Evolutionary conservation across 345 rosid species (phyloP), one percentile per base, ranked within the genome.

Genomic region (Acer campestre): DNA sequence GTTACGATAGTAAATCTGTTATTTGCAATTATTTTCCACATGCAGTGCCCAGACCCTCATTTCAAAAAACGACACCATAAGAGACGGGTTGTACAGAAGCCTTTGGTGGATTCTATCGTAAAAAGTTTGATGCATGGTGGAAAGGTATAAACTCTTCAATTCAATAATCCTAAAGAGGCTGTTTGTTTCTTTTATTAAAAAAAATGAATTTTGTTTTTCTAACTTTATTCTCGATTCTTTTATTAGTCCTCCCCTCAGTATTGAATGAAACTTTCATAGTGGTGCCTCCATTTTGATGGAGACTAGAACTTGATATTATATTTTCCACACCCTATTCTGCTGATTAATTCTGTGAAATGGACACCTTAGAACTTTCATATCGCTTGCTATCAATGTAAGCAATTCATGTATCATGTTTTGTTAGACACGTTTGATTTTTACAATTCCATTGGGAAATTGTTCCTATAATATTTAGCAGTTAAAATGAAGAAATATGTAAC

Each of bases 41-140:
- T 85, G 85, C 87, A 95, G 99, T 95, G 98, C 68, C 98, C 98
- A 7, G 98, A 95, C 78, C 99, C 99, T 66, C 97, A 95, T 88
- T 93, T 93, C 91, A 95, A 95, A 92, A 93, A 89, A 85, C 86
- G 89, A 76, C 94, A 95, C 86, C 97, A 84, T 13, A 95, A 95
- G 90, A 86, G 98, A 89, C 89, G 99, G 82, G 96, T 95, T 67
- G 83, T 93, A 64, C 99, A 90, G 78, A 89, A 90, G 86, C 87
- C 94, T 67, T 84, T 92, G 67, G 94, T 95, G 20, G 86, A 88
- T 79, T 84, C 89, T 76, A 88, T 92, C 46, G 65, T 90, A n/a
- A 71, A 71, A 64, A 83, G 79, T 78, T 85, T 95, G 80, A 80
- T 46, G 56, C 91, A 91, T 5, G 94, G 92, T 6, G 99, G 99